phyloP scores from a whole-genome alignment of 2,329 filamentous ascomycete species.

The Fusarium nematophilum region DNA sequence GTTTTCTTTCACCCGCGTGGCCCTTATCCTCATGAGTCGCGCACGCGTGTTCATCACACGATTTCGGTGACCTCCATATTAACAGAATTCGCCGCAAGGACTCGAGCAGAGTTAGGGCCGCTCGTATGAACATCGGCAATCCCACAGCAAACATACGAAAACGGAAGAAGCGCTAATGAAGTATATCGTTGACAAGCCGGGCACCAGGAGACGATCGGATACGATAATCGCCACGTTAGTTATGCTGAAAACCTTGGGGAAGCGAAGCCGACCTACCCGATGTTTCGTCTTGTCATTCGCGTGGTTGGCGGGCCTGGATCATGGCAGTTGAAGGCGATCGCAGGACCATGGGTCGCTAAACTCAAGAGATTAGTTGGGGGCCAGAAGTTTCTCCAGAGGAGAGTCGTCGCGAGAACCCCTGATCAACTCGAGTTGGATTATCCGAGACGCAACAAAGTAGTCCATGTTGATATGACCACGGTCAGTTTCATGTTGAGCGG shows the following conservation, averaged over 20 bases:
- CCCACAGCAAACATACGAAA: slow-evolving; percentile 10
- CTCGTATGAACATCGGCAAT: neutral
- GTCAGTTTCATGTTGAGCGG: neutral
- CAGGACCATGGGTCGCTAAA: neutral
- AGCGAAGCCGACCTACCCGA: slow-evolving; percentile 1
- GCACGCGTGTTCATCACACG: neutral
- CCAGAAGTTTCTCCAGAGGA: neutral
- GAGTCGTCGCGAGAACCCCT: slow-evolving; percentile 7
- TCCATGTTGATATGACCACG: neutral
- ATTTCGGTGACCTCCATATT: neutral
- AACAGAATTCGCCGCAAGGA: neutral
- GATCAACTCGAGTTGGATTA: neutral
- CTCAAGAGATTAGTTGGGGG: neutral
- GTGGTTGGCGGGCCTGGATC: neutral
- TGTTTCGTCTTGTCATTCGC: neutral
- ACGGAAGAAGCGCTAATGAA: slow-evolving; percentile 12
- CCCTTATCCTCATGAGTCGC: slow-evolving; percentile 15
- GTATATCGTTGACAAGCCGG: neutral
- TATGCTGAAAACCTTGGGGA: neutral
- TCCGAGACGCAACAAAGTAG: neutral
- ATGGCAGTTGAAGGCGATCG: neutral
- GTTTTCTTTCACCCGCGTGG: no score
- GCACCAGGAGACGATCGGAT: slow-evolving; percentile 4
- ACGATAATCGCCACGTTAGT: neutral
- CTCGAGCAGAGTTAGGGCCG: neutral